phyloP scores from a whole-genome alignment of 257 asterid species.

The Capsicum pubescens region DNA sequence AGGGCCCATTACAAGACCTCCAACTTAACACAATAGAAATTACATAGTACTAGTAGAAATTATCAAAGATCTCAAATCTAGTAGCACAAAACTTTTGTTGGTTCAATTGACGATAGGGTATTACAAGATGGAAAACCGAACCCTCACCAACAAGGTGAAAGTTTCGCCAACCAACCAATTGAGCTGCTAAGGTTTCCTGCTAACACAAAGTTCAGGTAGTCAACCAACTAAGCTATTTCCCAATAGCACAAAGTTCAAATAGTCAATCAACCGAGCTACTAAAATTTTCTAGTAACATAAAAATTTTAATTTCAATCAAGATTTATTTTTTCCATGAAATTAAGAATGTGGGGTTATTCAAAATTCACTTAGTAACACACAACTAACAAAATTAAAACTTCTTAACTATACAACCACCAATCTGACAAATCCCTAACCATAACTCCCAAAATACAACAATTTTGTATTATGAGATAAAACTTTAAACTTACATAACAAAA shows the following conservation, averaged over 20 bases:
- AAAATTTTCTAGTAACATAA: background rate
- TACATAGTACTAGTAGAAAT: background rate
- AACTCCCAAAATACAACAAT: background rate
- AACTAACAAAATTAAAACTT: background rate
- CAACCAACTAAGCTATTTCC: too few relatives aligned
- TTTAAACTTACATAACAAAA: background rate
- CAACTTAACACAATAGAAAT: background rate
- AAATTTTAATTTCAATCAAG: background rate
- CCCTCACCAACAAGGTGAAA: too few relatives aligned
- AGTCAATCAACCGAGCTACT: too few relatives aligned
- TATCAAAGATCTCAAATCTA: slow-evolving; percentile 7
- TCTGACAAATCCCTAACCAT: background rate
- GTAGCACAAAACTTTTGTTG: background rate
- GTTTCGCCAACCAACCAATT: too few relatives aligned
- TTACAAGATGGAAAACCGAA: too few relatives aligned
- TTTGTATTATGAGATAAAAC: background rate
- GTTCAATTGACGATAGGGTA: too few relatives aligned
- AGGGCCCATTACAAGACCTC: slow-evolving; percentile 12
- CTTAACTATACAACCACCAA: background rate
- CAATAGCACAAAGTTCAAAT: too few relatives aligned
- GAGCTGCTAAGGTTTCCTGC: too few relatives aligned
- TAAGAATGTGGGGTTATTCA: background rate
- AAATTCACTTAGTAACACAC: background rate
- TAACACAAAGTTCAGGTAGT: too few relatives aligned
- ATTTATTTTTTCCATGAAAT: background rate